These are phyloP conservation scores for Apiospora saccharicola DNA, from an alignment of 2,329 filamentous ascomycete genomes.

Conservation along the genomic window DNA sequence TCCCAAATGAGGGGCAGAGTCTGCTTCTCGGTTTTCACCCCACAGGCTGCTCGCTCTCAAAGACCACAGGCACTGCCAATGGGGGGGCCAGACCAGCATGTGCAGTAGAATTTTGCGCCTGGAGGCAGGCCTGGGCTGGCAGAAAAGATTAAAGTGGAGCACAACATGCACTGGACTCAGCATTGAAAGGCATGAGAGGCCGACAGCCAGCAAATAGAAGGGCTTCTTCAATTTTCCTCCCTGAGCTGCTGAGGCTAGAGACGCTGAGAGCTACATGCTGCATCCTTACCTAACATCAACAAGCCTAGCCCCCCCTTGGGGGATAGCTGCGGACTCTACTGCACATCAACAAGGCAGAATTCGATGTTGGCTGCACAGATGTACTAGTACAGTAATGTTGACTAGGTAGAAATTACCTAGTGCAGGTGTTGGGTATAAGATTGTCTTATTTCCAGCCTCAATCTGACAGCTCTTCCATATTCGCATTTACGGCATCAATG, in stretches of 20 bases:
- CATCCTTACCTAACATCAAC: not conserved
- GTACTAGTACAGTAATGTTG: not conserved
- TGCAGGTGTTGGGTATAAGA: not conserved
- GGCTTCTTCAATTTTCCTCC: not conserved
- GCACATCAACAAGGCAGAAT: constrained; percentile 9
- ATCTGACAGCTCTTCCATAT: not conserved
- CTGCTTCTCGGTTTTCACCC: constrained; percentile 17
- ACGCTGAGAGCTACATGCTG: not conserved
- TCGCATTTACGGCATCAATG: not conserved
- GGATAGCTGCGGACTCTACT: constrained; percentile 18
- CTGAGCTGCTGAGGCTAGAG: not conserved
- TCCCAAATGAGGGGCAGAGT: constrained; percentile 22
- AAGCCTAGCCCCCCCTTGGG: not conserved
- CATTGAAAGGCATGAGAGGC: not conserved
- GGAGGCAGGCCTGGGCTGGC: constrained; percentile 17
- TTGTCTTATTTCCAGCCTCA: constrained; percentile 19
- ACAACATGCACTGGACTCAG: not conserved
- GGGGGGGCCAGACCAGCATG: not conserved
- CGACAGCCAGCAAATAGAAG: constrained; percentile 4
- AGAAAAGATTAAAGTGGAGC: not conserved
- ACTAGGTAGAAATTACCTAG: not conserved
- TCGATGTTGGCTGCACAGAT: constrained; percentile 4
- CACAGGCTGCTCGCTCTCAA: constrained; percentile 12
- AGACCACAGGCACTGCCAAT: not conserved
- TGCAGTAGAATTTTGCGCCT: constrained; percentile 14